Conservation (phyloP, 2,329 filamentous ascomycete species). For the Plenodomus tracheiphilus region DNA sequence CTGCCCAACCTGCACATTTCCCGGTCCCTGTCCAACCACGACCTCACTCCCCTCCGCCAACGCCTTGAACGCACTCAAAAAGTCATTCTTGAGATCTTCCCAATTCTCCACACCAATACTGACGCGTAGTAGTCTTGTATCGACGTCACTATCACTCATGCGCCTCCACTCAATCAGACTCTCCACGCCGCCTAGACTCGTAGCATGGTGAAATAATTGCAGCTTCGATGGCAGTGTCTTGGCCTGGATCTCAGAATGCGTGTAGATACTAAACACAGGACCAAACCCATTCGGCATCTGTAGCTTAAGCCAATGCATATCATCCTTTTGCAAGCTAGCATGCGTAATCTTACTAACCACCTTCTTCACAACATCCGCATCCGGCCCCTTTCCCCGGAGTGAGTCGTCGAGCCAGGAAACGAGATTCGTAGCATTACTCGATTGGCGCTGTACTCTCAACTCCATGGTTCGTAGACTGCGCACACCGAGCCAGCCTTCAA, state of each 20-base stretch:
- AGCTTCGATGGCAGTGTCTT: conserved; percentile 75
- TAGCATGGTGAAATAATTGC: conserved; percentile 88
- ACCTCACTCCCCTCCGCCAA: conserved; percentile 13
- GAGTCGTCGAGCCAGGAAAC: conserved; percentile 71
- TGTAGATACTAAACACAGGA: conserved; percentile 78
- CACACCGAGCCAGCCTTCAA: conserved; percentile 92
- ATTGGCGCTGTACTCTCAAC: conserved; percentile 78
- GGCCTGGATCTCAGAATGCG: conserved; percentile 65
- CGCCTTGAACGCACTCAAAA: conserved; percentile 48
- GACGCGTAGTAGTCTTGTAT: conserved; percentile 73
- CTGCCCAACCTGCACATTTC: conserved; percentile 27
- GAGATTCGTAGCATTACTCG: conserved; percentile 67
- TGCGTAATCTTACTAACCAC: conserved; percentile 69
- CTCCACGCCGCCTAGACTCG: conserved; percentile 90
- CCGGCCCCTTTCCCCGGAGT: conserved; percentile 45
- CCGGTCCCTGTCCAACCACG: no score
- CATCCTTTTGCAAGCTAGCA: conserved; percentile 74
- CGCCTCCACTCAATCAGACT: conserved; percentile 94
- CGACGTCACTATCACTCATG: conserved; percentile 78
- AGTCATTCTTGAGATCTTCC: conserved; percentile 79
- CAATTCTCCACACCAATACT: conserved; percentile 86
- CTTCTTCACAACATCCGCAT: conserved; percentile 52
- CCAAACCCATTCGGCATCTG: conserved; percentile 95
- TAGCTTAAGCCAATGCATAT: conserved; percentile 68
- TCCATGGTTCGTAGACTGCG: conserved; percentile 84